Evolutionary conservation across 345 rosid genomes (phyloP).

Genomic region (Pistacia atlantica): DNA sequence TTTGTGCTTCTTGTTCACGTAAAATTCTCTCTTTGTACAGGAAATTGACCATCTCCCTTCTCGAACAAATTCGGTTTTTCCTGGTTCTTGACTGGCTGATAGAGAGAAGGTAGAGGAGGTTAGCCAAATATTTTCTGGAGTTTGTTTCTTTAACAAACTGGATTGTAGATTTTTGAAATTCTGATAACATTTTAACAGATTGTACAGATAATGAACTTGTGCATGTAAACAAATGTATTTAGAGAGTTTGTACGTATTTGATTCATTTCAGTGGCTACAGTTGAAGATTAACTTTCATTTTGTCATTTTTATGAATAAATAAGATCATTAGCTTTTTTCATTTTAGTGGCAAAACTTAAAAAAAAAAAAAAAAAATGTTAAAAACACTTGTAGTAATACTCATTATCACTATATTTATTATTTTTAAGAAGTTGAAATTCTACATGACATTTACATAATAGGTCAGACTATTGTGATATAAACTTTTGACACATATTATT

Average conservation of each 20-base stretch:
- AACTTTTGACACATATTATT: too few relatives aligned
- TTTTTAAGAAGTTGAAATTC: too few relatives aligned
- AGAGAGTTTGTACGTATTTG: too few relatives aligned
- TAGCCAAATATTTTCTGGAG: neutral
- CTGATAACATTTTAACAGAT: neutral
- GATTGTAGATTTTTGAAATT: neutral
- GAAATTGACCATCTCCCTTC: neutral
- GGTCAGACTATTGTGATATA: too few relatives aligned
- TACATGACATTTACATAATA: too few relatives aligned
- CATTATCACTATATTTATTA: too few relatives aligned
- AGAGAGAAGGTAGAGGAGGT: neutral
- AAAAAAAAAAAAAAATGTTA: too few relatives aligned
- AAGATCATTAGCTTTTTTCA: too few relatives aligned
- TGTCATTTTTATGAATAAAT: neutral
- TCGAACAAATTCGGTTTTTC: neutral
- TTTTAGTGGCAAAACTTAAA: too few relatives aligned
- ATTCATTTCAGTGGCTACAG: too few relatives aligned
- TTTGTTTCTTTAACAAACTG: neutral
- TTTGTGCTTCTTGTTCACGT: neutral
- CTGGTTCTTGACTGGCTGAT: neutral
- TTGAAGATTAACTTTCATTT: too few relatives aligned
- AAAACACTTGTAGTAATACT: too few relatives aligned
- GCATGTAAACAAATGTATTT: neutral
- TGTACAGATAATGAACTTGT: conserved; percentile 11
- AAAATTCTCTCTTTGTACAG: neutral